A percentile compares a stretch with the other conserved stretches of the same genome.
phyloP scores from a whole-genome alignment of 306 rosid genomes.

The Castanea mollissima region DNA sequence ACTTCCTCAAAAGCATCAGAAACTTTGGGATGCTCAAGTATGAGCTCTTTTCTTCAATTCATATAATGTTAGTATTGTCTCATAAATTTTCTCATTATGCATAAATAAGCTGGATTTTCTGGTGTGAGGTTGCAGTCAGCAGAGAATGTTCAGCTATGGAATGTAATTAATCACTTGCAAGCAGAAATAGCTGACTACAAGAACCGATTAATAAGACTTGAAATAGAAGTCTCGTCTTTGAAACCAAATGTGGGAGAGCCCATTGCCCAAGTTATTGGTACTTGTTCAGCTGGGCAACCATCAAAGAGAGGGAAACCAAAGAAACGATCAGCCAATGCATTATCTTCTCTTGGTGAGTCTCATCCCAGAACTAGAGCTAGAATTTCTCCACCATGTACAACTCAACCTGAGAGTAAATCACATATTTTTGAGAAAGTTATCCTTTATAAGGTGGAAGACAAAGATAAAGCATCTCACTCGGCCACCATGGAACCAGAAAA shows the following conservation, averaged over 20 bases:
- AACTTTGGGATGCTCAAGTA: constrained; percentile 62
- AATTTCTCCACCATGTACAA: constrained; percentile 20
- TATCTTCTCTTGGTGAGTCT: constrained; percentile 16
- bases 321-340: constrained; percentile 26
- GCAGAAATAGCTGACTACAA: constrained; percentile 47
- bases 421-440: constrained; percentile 40
- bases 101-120: constrained; percentile 3
- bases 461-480: constrained; percentile 8
- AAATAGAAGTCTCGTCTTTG: constrained; percentile 42
- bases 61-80: constrained; percentile 5
- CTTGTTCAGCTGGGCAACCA: constrained; percentile 22
- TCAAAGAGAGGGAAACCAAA: constrained; percentile 52
- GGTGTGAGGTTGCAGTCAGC: constrained; percentile 38
- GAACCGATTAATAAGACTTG: constrained; percentile 32
- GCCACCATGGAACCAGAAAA: constrained; percentile 14
- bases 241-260: constrained; percentile 33
- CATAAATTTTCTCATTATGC: background rate
- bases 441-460: constrained; percentile 30
- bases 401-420: constrained; percentile 21
- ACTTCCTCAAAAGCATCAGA: constrained; percentile 48
- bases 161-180: constrained; percentile 36
- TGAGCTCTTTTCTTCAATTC: constrained; percentile 1
- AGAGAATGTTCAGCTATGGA: constrained; percentile 48
- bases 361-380: constrained; percentile 21
- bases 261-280: constrained; percentile 21